These are phyloP conservation scores for Fusarium ramigenum DNA, from an alignment of 2,329 filamentous ascomycete genomes.

Conservation along the genomic window DNA sequence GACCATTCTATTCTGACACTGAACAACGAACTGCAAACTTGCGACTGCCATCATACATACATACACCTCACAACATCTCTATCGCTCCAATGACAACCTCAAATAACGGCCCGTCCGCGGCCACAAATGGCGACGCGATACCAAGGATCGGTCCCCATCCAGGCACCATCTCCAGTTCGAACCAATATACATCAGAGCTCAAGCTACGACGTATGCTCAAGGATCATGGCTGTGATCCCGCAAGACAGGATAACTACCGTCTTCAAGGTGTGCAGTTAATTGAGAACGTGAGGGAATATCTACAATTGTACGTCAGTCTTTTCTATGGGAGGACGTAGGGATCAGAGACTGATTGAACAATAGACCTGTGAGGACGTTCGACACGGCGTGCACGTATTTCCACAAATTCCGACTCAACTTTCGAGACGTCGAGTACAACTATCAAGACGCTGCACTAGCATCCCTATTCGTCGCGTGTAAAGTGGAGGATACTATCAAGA, in stretches of 20 bases:
- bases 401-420: slow-evolving; percentile 92
- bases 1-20: neutral
- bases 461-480: slow-evolving; percentile 95
- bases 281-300: slow-evolving; percentile 79
- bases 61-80: neutral
- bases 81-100: slow-evolving; percentile 17
- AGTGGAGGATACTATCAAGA: slow-evolving; percentile 97
- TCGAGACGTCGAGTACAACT: slow-evolving; percentile 86
- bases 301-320: slow-evolving; percentile 70
- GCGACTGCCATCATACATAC: neutral
- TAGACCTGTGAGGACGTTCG: slow-evolving; percentile 89
- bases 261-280: slow-evolving; percentile 91
- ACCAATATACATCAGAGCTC: slow-evolving; percentile 84
- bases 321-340: too few relatives aligned
- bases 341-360: slow-evolving; percentile 1
- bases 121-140: slow-evolving; percentile 31
- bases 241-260: slow-evolving; percentile 81
- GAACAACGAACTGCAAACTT: neutral
- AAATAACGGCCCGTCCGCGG: slow-evolving; percentile 3
- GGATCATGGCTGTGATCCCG: slow-evolving; percentile 75
- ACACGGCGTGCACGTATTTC: slow-evolving; percentile 91
- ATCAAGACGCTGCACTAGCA: slow-evolving; percentile 85
- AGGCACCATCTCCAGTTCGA: slow-evolving; percentile 59
- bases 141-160: slow-evolving; percentile 54
- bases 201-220: slow-evolving; percentile 78